These are phyloP conservation scores for Alternaria gaisen DNA, from an alignment of 2,329 filamentous ascomycete species.

Conservation along the genomic window DNA sequence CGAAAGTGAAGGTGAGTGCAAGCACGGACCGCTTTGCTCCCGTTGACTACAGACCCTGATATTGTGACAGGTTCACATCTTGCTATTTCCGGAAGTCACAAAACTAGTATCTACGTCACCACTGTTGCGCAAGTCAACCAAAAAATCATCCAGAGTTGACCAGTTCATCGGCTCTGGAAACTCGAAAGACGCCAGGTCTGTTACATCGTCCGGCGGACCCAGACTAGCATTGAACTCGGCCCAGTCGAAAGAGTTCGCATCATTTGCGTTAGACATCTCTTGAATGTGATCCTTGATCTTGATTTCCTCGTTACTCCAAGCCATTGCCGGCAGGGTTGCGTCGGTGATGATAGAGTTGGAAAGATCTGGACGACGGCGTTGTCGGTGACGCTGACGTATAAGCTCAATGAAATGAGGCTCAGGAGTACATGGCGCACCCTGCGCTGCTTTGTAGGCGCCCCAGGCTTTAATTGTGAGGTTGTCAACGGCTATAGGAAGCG, in stretches of 20 bases:
- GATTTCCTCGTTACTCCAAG: too few relatives aligned
- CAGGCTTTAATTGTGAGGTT: slow-evolving; percentile 57
- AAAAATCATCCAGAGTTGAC: slow-evolving; percentile 40
- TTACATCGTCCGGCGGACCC: slow-evolving; percentile 1
- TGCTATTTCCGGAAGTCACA: too few relatives aligned
- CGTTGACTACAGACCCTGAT: too few relatives aligned
- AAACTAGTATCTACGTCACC: too few relatives aligned
- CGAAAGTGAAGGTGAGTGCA: too few relatives aligned
- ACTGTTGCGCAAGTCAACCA: slow-evolving; percentile 33
- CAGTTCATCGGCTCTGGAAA: slow-evolving; percentile 39
- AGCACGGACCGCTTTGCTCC: too few relatives aligned
- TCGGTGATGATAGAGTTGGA: too few relatives aligned
- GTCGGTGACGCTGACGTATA: slow-evolving; percentile 20
- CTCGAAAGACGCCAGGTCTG: slow-evolving; percentile 6
- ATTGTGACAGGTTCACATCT: too few relatives aligned
- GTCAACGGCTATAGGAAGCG: slow-evolving; percentile 55
- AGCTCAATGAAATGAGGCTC: slow-evolving; percentile 37
- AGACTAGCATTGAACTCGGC: slow-evolving; percentile 1
- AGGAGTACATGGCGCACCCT: slow-evolving; percentile 13
- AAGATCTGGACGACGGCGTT: not conserved
- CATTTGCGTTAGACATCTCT: not conserved
- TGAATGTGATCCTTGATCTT: too few relatives aligned
- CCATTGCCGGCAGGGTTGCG: too few relatives aligned
- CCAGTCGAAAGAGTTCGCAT: not conserved
- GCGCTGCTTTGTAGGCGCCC: slow-evolving; percentile 41